Evolutionary conservation across 1,284 basidiomycete genomes (phyloP), one percentile per base, ranked within the genome.

Genomic region (Ustilago loliicola): DNA sequence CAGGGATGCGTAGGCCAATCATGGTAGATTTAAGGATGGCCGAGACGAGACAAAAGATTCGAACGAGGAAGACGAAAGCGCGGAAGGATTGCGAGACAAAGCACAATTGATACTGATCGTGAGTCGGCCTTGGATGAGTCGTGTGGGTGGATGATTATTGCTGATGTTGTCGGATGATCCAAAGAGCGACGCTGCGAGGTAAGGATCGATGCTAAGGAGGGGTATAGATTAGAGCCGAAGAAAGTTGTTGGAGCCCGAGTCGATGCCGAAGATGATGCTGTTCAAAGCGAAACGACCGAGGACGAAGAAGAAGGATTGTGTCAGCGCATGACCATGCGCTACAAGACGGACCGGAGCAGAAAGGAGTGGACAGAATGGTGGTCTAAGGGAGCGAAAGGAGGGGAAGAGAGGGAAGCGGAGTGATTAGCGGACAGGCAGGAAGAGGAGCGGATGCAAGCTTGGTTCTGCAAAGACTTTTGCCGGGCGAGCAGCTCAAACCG

Each of bases 281-380:
- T 32, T 52, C 53, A 27, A 36, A 54, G 29, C 13, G n/a, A 40
- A 23, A 23, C 32, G n/a, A 38, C n/a, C 42, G 21, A 19, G 13
- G 34, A 55, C 34, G 8, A 27, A 25, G 21, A 57, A 9, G 9
- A 13, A n/a, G 27, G 23, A 30, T 29, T 34, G 38, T 51, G 42
- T 52, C 50, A 47, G 30, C 50, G 48, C 59, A 61, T 61, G 21
- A 38, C 50, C 50, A 17, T 52, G 36, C 59, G 50, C 32, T 10
- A n/a, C 21, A 11, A 21, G 25, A 21, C n/a, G 30, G 34, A 11
- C 23, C 23, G 32, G 8, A 30, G 40, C 15, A 2, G 45, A 23
- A 36, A 34, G 21, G 36, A 52, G 48, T 40, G 59, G 23, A 42
- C 48, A 25, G 21, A 34, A 40, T 38, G 53, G 30, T 38, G 53